These are phyloP conservation scores for Alnus glutinosa DNA, from an alignment of 306 rosid species.

Conservation along the genomic window DNA sequence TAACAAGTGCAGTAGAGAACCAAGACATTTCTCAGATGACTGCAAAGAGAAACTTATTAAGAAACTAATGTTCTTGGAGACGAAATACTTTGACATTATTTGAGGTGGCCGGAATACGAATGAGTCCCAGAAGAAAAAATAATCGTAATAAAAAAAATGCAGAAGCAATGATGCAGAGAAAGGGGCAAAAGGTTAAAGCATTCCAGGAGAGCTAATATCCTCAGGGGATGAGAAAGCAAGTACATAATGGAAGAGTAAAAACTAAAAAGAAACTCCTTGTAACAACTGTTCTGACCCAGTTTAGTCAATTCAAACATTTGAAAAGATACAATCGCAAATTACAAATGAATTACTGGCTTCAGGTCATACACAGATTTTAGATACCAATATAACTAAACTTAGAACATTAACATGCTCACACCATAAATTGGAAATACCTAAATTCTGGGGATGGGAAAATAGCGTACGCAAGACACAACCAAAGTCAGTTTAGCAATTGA, in stretches of 20 bases:
- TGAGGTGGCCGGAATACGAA: background rate
- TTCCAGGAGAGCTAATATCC: background rate
- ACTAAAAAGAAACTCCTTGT: no score
- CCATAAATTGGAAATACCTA: background rate
- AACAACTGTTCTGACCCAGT: background rate
- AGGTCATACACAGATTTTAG: background rate
- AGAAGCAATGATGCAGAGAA: background rate
- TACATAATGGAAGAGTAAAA: background rate
- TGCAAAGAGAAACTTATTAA: background rate
- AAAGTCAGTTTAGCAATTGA: background rate
- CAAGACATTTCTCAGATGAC: background rate
- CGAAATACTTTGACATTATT: background rate
- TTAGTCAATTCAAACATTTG: background rate
- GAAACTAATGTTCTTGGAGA: slow-evolving; percentile 2
- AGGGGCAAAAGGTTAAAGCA: background rate
- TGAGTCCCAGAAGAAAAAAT: background rate
- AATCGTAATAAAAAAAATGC: background rate
- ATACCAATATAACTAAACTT: background rate
- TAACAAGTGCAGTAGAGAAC: background rate
- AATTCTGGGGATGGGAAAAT: background rate
- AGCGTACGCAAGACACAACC: background rate
- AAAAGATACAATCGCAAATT: background rate
- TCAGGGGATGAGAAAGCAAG: background rate
- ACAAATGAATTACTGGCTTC: background rate
- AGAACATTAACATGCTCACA: no score